Evolutionary conservation across 192 early-diverging fungal genomes (phyloP).

Genomic region (Coemansia sp.): DNA sequence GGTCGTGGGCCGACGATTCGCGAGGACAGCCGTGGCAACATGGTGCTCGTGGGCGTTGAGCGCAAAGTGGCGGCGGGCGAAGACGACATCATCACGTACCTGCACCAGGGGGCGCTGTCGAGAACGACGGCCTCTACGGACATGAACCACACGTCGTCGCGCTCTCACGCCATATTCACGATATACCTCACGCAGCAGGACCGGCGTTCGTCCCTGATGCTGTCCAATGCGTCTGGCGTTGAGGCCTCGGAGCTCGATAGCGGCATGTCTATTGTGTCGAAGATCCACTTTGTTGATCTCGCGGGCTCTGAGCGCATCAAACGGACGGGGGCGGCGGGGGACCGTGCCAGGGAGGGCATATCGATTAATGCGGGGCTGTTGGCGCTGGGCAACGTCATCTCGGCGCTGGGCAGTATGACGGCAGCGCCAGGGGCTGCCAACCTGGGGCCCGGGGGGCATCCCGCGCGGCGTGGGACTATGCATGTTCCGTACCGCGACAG

Average conservation of each 20-base stretch:
- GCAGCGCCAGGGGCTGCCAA: background rate
- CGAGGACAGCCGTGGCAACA: constrained; percentile 86
- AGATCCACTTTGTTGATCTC: constrained; percentile 99
- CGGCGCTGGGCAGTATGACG: constrained; percentile 78
- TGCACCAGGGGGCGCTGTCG: constrained; percentile 72
- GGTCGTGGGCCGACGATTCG: constrained; percentile 66
- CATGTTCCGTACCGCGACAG: constrained; percentile 98
- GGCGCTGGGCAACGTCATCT: constrained; percentile 97
- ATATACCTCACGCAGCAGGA: constrained; percentile 82
- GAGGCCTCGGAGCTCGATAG: constrained; percentile 15
- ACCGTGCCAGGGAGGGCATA: constrained; percentile 94
- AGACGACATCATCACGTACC: constrained; percentile 68
- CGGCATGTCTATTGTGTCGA: constrained; percentile 61
- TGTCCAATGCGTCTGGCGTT: background rate
- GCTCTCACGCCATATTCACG: constrained; percentile 97
- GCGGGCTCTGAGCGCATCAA: constrained; percentile 97
- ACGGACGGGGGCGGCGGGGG: constrained; percentile 91
- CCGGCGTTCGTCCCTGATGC: constrained; percentile 37
- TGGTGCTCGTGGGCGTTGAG: constrained; percentile 84
- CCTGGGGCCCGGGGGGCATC: background rate
- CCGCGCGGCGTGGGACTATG: constrained; percentile 44
- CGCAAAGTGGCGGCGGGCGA: constrained; percentile 62
- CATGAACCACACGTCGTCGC: constrained; percentile 93
- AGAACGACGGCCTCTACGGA: constrained; percentile 92
- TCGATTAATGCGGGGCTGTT: constrained; percentile 95